Base-by-base conservation (phyloP, 2,329 filamentous ascomycete species). In the Gaeumannomyces tritici region DNA sequence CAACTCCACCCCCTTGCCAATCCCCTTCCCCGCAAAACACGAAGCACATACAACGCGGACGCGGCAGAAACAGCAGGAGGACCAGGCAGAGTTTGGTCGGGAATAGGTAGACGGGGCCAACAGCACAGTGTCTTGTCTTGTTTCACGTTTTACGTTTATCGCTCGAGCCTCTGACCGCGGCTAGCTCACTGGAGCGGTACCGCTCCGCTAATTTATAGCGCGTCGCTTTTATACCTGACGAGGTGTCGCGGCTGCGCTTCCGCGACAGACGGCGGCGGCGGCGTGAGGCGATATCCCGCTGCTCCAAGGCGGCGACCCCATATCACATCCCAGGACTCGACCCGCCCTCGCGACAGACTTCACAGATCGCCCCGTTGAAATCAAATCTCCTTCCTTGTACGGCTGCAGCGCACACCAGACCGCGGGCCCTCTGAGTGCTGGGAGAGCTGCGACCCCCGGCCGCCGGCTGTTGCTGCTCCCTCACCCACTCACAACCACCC, bases 381-480 rank as follows among this genome's bases (percentile, higher is more conserved):
- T 69, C 70, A 51, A 51, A 73, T 75, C 77, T 79, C 77, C 78
- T 80, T 79, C 78, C 78, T 73, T 78, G 75, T 77, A 74, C 70
- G 77, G 77, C 73, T 73, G 74, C 75, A 74, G n/a, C 56, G 18
- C 27, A 29, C 29, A 11, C 26, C 21, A 21, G 29, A 12, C 55
- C 55, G 55, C 29, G 35, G 56, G 26, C 29, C 56, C 61, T 24
- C 55, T 13, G 31, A 29, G 70, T 74, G 70, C 72, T 68, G 66
- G 68, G 67, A 56, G 24, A 26, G 55, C 60, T 33, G 60, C 60
- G 60, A 58, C 57, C 64, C n/a, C 66, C 62, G 61, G 61, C 62
- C 58, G 55, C 64, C 56, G 26, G 56, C 29, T 35, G 56, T n/a
- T 28, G 31, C 26, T 58, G 27, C 29, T 33, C 28, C 13, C 55